Conservation (phyloP, 148 eudicot species). For the Spergularia marina region DNA sequence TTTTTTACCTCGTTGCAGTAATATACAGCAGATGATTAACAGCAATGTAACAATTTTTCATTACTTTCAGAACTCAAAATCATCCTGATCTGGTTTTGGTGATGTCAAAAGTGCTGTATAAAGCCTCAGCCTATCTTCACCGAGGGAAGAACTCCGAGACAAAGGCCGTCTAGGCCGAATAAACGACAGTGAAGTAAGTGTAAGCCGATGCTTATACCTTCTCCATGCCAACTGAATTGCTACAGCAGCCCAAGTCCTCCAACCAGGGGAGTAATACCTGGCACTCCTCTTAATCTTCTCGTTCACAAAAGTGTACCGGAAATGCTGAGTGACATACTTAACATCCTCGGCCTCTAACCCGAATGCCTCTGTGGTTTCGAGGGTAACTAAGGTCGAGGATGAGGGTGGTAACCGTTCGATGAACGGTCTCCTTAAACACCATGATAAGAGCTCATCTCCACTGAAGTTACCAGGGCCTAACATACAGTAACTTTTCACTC, state of each 20-base stretch:
- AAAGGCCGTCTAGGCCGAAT: slow-evolving; percentile 92
- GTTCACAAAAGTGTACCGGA: slow-evolving; percentile 83
- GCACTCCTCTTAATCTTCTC: slow-evolving; percentile 89
- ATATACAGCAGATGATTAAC: background rate
- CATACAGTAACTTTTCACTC: slow-evolving; percentile 80
- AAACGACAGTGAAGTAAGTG: slow-evolving; percentile 79
- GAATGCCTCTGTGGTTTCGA: slow-evolving; percentile 92
- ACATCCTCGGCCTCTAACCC: slow-evolving; percentile 82
- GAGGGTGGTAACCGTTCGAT: slow-evolving; percentile 81
- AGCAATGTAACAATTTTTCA: background rate
- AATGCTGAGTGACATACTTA: slow-evolving; percentile 86
- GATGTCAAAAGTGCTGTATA: slow-evolving; percentile 88
- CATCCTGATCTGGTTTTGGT: slow-evolving; percentile 93
- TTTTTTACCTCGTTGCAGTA: background rate
- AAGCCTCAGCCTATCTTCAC: slow-evolving; percentile 80
- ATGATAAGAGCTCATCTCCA: slow-evolving; percentile 89
- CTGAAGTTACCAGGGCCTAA: slow-evolving; percentile 91
- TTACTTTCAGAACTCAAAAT: slow-evolving; percentile 55
- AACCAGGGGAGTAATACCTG: slow-evolving; percentile 87
- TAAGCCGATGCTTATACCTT: slow-evolving; percentile 72
- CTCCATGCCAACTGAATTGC: slow-evolving; percentile 93
- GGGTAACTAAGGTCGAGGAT: slow-evolving; percentile 65
- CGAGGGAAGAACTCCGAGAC: slow-evolving; percentile 80
- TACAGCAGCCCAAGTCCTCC: slow-evolving; percentile 98
- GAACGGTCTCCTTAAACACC: slow-evolving; percentile 83